phyloP scores from a whole-genome alignment of 192 early-diverging fungal genomes.

The Rhizophlyctis rosea region DNA sequence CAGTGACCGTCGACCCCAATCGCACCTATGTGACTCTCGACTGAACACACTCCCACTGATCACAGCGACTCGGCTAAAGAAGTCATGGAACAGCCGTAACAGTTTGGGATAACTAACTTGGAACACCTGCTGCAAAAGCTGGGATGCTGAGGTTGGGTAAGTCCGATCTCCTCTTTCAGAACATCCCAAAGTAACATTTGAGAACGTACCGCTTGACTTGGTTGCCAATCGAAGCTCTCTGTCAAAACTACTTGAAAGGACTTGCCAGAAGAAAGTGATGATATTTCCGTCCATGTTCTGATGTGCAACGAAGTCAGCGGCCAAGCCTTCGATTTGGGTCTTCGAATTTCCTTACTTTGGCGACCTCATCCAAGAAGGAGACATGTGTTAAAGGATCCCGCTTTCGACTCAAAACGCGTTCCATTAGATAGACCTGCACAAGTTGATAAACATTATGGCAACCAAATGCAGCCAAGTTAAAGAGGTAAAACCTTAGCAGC shows the following conservation, averaged over 20 bases:
- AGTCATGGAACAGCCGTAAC: conserved; percentile 47
- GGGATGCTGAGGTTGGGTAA: conserved; percentile 22
- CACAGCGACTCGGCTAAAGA: conserved; percentile 40
- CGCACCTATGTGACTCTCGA: conserved; percentile 8
- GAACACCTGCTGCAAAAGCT: conserved; percentile 37
- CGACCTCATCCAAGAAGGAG: conserved; percentile 43
- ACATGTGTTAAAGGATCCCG: conserved; percentile 37
- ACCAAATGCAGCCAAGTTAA: neutral
- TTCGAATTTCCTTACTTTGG: conserved; percentile 16
- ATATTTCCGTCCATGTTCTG: conserved; percentile 32
- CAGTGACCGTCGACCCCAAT: neutral
- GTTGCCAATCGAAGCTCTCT: conserved; percentile 37
- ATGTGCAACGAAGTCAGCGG: conserved; percentile 1
- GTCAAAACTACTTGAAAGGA: conserved; percentile 34
- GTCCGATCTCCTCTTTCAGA: conserved; percentile 16
- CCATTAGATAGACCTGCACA: conserved; percentile 39
- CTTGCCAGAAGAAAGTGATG: conserved; percentile 35
- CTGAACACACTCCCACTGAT: conserved; percentile 20
- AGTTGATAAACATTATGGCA: neutral
- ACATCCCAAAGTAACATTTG: conserved; percentile 11
- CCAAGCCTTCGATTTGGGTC: conserved; percentile 4
- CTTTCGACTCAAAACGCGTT: conserved; percentile 41
- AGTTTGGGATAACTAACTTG: conserved; percentile 51
- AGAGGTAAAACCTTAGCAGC: conserved; percentile 27
- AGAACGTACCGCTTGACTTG: conserved; percentile 21